Base-by-base conservation (phyloP, 2,329 filamentous ascomycete genomes). In the Alternaria dauci region DNA sequence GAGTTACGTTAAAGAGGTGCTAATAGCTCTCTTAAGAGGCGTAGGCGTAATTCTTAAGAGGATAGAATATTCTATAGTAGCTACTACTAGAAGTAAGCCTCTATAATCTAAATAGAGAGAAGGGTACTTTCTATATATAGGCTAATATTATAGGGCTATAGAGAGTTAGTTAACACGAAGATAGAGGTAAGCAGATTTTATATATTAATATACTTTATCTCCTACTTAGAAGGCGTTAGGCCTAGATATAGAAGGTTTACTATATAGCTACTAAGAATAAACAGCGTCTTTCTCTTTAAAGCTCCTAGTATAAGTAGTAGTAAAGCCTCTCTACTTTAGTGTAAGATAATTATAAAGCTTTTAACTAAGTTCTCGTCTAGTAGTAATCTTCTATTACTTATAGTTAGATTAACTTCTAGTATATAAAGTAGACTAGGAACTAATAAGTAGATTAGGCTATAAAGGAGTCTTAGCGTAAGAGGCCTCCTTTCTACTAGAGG, bases 11-110 rank as follows among this genome's bases (percentile, higher is more conserved):
- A 6, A 44, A 25, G 51, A 12, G 28, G 57, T 8, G 52, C 43
- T 50, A 59, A 39, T 9, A 59, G 8, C 43, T 59, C 51, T 7
- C 8, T n/a, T 46, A 59, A 38, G 51, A 50, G 51, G n/a, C 57
- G 57, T n/a, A 59, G 6, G 32, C 57, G 57, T 41, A 59, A 26
- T 28, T 46, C 11, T 32, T 38, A 30, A 20, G 51, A 48, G 6
- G 57, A 30, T 32, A 44, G 57, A 2, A 44, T 36, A 30, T 59
- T 18, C 44, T 7, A 0, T 2, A 55, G 18, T 14, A 25, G 25
- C 38, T 8, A 12, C 26, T 20, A 20, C 2, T 8, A 16, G 32
- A 59, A 39, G 38, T 16, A 59, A 39, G 46, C 44, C 12, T 59
- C 57, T 44, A 16, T 51, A 55, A 59, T 50, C 43, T n/a, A 55